Conservation (phyloP, 495 filamentous ascomycete genomes). For the Penicillium lagena region DNA sequence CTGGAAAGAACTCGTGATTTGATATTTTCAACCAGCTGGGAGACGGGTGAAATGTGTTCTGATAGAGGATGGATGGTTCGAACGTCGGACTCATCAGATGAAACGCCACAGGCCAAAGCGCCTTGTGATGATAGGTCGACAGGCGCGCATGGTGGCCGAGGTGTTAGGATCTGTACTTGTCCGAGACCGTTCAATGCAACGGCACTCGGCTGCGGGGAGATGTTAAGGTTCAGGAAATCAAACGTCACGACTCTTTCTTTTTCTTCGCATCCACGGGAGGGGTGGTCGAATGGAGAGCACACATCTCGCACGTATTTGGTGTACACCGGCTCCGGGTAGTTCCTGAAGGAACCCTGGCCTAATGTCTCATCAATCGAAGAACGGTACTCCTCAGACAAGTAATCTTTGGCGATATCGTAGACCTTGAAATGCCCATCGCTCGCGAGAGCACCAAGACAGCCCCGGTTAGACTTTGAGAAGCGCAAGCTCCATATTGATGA, state of each 20-base stretch:
- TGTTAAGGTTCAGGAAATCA: conserved; percentile 69
- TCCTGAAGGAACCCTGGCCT: conserved; percentile 32
- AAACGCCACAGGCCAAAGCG: conserved; percentile 27
- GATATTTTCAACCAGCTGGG: conserved; percentile 24
- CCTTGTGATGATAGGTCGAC: conserved; percentile 41
- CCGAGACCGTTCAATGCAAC: conserved; percentile 65
- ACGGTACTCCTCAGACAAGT: conserved; percentile 33
- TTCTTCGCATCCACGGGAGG: conserved; percentile 39
- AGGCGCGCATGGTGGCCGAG: conserved; percentile 53
- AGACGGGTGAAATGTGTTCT: conserved; percentile 21
- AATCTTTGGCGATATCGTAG: conserved; percentile 62
- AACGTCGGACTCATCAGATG: conserved; percentile 22
- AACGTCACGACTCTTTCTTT: conserved; percentile 72
- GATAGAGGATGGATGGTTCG: conserved; percentile 25
- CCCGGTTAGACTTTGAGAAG: conserved; percentile 68
- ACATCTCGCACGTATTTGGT: conserved; percentile 46
- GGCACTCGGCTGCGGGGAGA: conserved; percentile 54
- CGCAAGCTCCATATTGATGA: conserved; percentile 69
- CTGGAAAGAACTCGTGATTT: conserved; percentile 17
- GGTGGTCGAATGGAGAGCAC: conserved; percentile 36
- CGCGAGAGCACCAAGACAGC: conserved; percentile 68
- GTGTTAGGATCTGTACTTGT: conserved; percentile 53
- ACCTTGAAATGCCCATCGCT: conserved; percentile 74
- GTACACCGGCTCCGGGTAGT: conserved; percentile 37
- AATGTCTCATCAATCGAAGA: conserved; percentile 34